phyloP scores from a whole-genome alignment of 306 rosid genomes.

The Mimosa bimucronata region DNA sequence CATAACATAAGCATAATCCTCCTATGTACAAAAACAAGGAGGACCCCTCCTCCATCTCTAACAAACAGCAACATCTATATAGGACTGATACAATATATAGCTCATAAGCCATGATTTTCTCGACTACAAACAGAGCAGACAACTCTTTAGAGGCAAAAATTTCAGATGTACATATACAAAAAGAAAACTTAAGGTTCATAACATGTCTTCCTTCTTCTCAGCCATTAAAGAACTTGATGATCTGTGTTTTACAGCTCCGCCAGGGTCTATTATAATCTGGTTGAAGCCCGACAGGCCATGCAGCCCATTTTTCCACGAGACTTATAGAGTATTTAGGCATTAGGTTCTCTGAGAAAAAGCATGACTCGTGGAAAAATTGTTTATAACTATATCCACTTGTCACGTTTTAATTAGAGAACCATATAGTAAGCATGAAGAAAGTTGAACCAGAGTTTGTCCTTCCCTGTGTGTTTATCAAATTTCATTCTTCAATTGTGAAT shows the following conservation, averaged over 20 bases:
- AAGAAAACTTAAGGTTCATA: slow-evolving; percentile 14
- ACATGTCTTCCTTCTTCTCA: slow-evolving; percentile 10
- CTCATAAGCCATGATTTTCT: slow-evolving; percentile 6
- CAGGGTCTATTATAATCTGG: neutral
- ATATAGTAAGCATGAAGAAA: neutral
- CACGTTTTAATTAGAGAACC: neutral
- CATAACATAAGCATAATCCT: neutral
- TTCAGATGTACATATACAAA: neutral
- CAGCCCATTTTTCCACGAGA: neutral
- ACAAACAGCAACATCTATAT: slow-evolving; percentile 9
- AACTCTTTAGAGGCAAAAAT: slow-evolving; percentile 27
- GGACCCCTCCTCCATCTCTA: neutral
- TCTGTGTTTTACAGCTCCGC: neutral
- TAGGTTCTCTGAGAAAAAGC: neutral
- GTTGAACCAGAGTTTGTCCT: neutral
- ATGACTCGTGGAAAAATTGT: neutral
- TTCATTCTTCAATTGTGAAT: neutral
- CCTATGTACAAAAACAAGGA: neutral
- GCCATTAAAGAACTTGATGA: neutral
- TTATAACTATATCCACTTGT: neutral
- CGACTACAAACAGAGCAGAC: slow-evolving; percentile 25
- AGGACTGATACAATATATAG: neutral
- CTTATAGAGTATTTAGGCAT: neutral
- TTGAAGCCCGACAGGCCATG: neutral
- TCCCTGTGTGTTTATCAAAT: neutral